Evolutionary conservation across 31 red algal species (phyloP), one percentile per base, ranked within the genome.

Genomic region (Asparagopsis taxiformis): DNA sequence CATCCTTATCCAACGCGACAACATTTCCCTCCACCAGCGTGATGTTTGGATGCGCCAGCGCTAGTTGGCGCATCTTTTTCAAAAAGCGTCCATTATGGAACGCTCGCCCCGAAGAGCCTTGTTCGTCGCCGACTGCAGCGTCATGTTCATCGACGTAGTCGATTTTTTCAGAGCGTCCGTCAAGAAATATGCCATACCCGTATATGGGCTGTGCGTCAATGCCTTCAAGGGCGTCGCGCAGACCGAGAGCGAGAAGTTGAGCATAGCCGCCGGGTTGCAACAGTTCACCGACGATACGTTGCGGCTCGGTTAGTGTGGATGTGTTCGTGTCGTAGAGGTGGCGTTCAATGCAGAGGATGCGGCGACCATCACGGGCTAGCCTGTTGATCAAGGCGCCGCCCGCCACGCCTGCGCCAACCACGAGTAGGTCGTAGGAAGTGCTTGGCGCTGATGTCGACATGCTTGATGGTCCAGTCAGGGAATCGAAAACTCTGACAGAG

Each of bases 61-160:
- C 95, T 21, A 94, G 74, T 64, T 93, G 69, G 0, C 95, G 55
- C 3, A 98, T 58, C 26, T 88, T 55, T 55, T 76, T 83, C 59
- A 98, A 55, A 75, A 98, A 98, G 30, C 95, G 65, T 26, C 95
- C 91, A 62, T 98, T 98, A 60, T 98, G 95, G 72, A 98, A 98
- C 36, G 70, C 76, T 29, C 81, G 65, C 22, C 95, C 95, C 0
- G 38, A 60, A 19, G 31, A 17, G 29, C 31, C 28, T n/a, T 15
- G 39, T 31, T 0, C 2, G 19, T n/a, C 24, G 21, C 0, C 61
- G 43, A 33, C n/a, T n/a, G n/a, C n/a, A n/a, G n/a, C n/a, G n/a
- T n/a, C n/a, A n/a, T 87, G 30, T 20, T 46, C 57, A 26, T 55
- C 71, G 3, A 39, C 58, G 69, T 96, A 96, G 8, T 44, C 44